Evolutionary conservation across 2,329 filamentous ascomycete species (phyloP).

Genomic region (Fusarium burgessii): DNA sequence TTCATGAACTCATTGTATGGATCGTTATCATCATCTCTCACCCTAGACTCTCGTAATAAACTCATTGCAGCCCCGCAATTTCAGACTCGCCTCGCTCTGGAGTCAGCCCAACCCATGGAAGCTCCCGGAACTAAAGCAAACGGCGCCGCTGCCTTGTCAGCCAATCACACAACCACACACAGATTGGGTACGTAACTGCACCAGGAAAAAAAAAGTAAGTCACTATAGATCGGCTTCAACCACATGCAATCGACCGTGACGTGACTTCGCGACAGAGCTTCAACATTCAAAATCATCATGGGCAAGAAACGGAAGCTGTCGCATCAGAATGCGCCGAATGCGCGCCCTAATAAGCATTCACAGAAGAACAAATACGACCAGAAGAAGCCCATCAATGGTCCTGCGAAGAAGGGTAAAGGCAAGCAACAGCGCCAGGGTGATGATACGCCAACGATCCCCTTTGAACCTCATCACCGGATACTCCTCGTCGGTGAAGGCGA

Average conservation of each 20-base stretch:
- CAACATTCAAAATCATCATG: constrained; percentile 45
- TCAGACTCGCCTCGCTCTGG: constrained; percentile 30
- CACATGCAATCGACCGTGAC: constrained; percentile 16
- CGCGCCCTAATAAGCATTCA: constrained; percentile 36
- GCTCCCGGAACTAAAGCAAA: constrained; percentile 46
- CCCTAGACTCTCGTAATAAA: constrained; percentile 19
- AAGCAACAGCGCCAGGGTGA: constrained; percentile 46
- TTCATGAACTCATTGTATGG: not conserved
- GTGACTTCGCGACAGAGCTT: constrained; percentile 24
- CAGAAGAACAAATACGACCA: constrained; percentile 35
- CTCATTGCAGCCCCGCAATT: constrained; percentile 38
- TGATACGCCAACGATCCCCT: constrained; percentile 70
- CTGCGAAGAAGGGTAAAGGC: constrained; percentile 40
- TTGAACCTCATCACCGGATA: constrained; percentile 73
- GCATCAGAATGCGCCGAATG: constrained; percentile 39
- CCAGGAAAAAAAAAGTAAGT: constrained; percentile 12
- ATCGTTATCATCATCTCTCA: constrained; percentile 8
- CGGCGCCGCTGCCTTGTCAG: constrained; percentile 24
- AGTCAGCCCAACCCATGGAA: constrained; percentile 31
- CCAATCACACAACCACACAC: constrained; percentile 37
- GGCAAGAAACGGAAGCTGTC: constrained; percentile 59
- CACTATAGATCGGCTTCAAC: constrained; percentile 3
- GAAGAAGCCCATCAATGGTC: constrained; percentile 38
- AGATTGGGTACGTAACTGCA: constrained; percentile 14
- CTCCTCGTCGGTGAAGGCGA: constrained; percentile 85